Evolutionary conservation across 2,329 filamentous ascomycete genomes (phyloP), one percentile per base, ranked within the genome.

Genomic region (Penicillium sp.): DNA sequence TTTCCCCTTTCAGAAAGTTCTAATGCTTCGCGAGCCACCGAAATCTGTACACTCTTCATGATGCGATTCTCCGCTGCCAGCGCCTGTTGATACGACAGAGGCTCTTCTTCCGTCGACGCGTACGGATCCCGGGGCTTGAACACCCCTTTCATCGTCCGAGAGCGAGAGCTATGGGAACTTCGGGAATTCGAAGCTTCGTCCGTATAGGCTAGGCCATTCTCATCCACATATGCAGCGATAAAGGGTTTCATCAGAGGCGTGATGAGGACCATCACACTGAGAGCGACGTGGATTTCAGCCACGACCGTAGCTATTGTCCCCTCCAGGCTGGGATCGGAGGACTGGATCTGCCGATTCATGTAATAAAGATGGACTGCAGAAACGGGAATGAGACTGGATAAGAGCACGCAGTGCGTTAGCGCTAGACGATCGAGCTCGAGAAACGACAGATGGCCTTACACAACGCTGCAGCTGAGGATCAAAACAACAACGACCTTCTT

Each of bases 241-340:
- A 74, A 74, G 2, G 70, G 68, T 28, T 69, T 66, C 13, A 74
- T 58, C 35, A 68, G 70, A 0, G 70, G 69, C 7, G 67, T 62
- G 0, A 65, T 70, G 11, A 66, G 63, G 13, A 69, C 61, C 4
- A 72, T 58, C 8, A 74, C 59, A 27, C 63, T 63, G 36, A 70
- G 67, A 37, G 60, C 58, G 7, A 73, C 48, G 42, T 73, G 63
- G 28, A 69, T 55, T 43, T 73, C 69, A 0, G 64, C 65, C 31
- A 63, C 60, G 1, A 70, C 57, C 1, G 53, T 57, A 2, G 62
- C 56, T 9, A 64, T 51, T 9, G 64, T 60, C 13, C 64, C 65
- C 17, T 57, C 41, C 4, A 74, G 58, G 3, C 64, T 63, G 13
- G 62, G 65, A 39, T 71, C 56, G n/a, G 48, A 13, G 6, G 67